Conservation (phyloP, 1,284 basidiomycete species). For the Sparassis latifolia region DNA sequence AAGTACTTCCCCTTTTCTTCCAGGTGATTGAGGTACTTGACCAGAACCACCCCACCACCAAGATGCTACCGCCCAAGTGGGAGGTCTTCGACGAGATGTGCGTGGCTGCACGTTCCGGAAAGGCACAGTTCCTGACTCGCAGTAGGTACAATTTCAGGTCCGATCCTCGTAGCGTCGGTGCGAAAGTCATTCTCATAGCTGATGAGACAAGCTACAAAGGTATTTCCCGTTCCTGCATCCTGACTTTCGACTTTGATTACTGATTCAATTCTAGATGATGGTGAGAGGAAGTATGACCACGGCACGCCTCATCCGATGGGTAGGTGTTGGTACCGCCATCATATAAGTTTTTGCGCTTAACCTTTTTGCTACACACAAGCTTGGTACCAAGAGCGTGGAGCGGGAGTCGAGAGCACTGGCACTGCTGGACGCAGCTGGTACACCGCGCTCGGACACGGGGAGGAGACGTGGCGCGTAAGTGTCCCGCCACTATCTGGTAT, state of each 20-base stretch:
- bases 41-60: conserved; percentile 59
- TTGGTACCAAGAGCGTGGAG: conserved; percentile 72
- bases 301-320: conserved; percentile 62
- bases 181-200: conserved; percentile 59
- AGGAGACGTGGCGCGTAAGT: conserved; percentile 60
- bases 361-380: conserved; percentile 33
- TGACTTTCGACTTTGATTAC: neutral
- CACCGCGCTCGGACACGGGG: conserved; percentile 72
- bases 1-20: too few species aligned
- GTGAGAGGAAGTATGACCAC: conserved; percentile 44
- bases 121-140: conserved; percentile 31
- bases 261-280: conserved; percentile 32
- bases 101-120: conserved; percentile 36
- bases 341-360: neutral
- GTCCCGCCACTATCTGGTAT: neutral
- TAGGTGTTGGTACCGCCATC: conserved; percentile 15
- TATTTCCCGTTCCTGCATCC: conserved; percentile 16
- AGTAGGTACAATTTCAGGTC: conserved; percentile 72
- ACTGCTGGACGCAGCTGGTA: conserved; percentile 74
- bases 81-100: conserved; percentile 57
- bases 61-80: conserved; percentile 59
- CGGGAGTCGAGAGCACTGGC: conserved; percentile 42
- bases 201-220: conserved; percentile 63
- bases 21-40: conserved; percentile 63
- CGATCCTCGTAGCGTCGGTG: conserved; percentile 64